A percentile compares a stretch with the other conserved stretches of the same genome.
phyloP scores from a whole-genome alignment of 192 early-diverging fungal genomes.

The Phycomyces nitens region DNA sequence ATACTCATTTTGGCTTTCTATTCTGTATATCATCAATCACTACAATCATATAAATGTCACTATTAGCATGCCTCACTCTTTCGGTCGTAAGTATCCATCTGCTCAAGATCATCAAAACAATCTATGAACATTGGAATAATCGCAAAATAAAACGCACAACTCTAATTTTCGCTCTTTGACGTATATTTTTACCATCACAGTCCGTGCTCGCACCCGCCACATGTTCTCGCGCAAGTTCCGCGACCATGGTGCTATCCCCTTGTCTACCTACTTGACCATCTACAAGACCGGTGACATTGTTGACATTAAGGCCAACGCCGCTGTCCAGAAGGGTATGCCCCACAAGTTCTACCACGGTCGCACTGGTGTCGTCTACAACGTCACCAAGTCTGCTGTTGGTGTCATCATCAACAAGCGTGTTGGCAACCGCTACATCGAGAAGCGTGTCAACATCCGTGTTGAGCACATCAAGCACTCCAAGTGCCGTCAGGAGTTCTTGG shows the following conservation, averaged over 20 bases:
- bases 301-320: constrained; percentile 98
- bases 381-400: constrained; percentile 98
- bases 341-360: constrained; percentile 99
- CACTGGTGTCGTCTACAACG: constrained; percentile 99
- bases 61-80: constrained; percentile 32
- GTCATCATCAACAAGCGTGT: constrained; percentile 98
- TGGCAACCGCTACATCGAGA: constrained; percentile 96
- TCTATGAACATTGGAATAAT: too few species aligned
- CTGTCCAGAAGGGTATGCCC: constrained; percentile 99
- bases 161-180: background rate
- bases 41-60: too few species aligned
- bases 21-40: too few species aligned
- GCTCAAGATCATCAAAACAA: too few species aligned
- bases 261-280: constrained; percentile 96
- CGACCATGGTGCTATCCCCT: constrained; percentile 85
- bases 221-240: constrained; percentile 98
- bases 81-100: constrained; percentile 28
- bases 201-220: constrained; percentile 97
- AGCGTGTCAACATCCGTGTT: constrained; percentile 95
- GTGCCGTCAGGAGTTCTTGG: constrained; percentile 96
- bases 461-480: constrained; percentile 99
- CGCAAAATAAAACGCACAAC: too few species aligned
- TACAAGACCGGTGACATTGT: constrained; percentile 99
- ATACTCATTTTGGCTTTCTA: too few species aligned
- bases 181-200: constrained; percentile 2